phyloP scores from a whole-genome alignment of 352 stramenopile genomes.

The Pythium aphanidermatum region DNA sequence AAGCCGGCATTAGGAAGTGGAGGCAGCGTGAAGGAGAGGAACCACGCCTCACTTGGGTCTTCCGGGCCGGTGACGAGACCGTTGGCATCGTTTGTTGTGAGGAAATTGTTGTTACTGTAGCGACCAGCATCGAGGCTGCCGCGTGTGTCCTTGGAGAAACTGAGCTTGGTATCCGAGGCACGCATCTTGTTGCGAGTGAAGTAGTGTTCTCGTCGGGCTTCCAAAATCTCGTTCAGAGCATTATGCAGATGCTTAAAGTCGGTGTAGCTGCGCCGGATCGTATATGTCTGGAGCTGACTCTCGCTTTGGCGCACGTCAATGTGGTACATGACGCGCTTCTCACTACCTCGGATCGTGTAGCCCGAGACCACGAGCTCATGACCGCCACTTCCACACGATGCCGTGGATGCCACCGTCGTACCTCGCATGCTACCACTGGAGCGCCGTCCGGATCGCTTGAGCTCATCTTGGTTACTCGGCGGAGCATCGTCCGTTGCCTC shows the following conservation, averaged over 20 bases:
- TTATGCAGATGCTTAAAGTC: conserved; percentile 77
- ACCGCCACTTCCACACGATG: conserved; percentile 12
- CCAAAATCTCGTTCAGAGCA: conserved; percentile 60
- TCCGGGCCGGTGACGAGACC: background rate
- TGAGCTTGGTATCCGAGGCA: conserved; percentile 2
- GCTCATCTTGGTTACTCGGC: conserved; percentile 13
- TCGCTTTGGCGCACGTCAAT: conserved; percentile 75
- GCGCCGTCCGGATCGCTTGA: conserved; percentile 14
- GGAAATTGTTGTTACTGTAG: background rate
- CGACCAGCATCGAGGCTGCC: conserved; percentile 7
- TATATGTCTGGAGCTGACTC: conserved; percentile 76
- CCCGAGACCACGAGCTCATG: conserved; percentile 64
- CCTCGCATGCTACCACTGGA: conserved; percentile 11
- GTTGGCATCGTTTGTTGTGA: background rate
- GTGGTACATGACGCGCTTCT: conserved; percentile 87
- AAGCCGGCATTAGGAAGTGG: conserved; percentile 68
- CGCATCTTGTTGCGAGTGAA: background rate
- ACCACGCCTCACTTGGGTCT: conserved; percentile 30
- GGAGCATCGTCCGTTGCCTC: conserved; percentile 1
- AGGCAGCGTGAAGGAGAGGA: conserved; percentile 58
- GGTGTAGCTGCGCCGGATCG: conserved; percentile 78
- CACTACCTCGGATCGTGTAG: conserved; percentile 55
- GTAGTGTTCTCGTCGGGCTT: conserved; percentile 56
- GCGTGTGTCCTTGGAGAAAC: background rate
- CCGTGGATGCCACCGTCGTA: conserved; percentile 10